Evolutionary conservation across 495 filamentous ascomycete genomes (phyloP).

Genomic region (Penicillium desertorum): DNA sequence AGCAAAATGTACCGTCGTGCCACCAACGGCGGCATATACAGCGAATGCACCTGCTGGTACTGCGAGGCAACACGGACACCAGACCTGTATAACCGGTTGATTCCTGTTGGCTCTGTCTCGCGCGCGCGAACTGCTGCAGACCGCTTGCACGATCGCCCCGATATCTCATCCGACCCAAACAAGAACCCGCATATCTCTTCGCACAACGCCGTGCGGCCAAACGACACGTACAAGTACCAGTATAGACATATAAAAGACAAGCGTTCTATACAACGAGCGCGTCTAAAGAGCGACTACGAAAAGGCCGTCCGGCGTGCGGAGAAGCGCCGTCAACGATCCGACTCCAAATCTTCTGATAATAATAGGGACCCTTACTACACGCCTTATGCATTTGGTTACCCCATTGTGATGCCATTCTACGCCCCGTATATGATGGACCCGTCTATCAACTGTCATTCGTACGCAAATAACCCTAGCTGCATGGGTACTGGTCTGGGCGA

Average conservation of each 20-base stretch:
- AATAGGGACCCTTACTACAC: conserved; percentile 20
- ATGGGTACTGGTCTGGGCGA: conserved; percentile 40
- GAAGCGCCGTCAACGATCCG: conserved; percentile 47
- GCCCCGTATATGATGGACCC: conserved; percentile 53
- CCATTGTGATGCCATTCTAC: conserved; percentile 53
- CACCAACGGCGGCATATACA: conserved; percentile 62
- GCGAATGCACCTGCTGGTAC: conserved; percentile 85
- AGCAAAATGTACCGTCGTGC: conserved; percentile 63
- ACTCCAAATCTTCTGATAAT: conserved; percentile 13
- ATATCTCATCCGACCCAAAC: conserved; percentile 55
- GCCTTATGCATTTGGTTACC: conserved; percentile 46
- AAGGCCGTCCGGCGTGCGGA: conserved; percentile 60
- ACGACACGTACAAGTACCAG: conserved; percentile 1
- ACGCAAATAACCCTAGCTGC: conserved; percentile 47
- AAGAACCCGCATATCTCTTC: conserved; percentile 71
- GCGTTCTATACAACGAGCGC: not conserved
- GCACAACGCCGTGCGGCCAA: conserved; percentile 56
- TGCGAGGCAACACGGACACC: conserved; percentile 73
- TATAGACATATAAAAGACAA: no score
- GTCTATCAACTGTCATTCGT: conserved; percentile 40
- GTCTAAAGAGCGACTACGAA: conserved; percentile 54
- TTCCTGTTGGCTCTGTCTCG: conserved; percentile 30
- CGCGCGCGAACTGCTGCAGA: conserved; percentile 42
- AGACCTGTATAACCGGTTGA: conserved; percentile 49
- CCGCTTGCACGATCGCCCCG: conserved; percentile 52